Evolutionary conservation across 2,329 filamentous ascomycete species (phyloP), one percentile per base, ranked within the genome.

Genomic region (Uncinocarpus reesii): DNA sequence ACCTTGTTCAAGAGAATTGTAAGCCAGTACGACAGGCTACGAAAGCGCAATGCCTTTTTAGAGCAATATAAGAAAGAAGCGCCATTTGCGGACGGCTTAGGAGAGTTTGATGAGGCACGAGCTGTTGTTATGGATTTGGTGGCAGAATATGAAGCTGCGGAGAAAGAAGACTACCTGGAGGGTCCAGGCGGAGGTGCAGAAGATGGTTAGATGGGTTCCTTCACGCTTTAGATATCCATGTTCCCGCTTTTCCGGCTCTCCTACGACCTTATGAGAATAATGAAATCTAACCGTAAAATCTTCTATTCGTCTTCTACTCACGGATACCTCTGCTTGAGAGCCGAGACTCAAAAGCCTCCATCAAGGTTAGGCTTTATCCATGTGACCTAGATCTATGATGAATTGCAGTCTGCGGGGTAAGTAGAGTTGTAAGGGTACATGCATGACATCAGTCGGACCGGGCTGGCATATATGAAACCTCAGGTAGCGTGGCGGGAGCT

Each of bases 31-130:
- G 89, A 95, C 59, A 83, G 85, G 21, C 84, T 98, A 74, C 79
- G 92, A 50, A 96, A 96, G 70, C 84, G 90, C 44, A 96, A 96
- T 65, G 92, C 92, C 42, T 98, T 96, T 67, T 77, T 98, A 60
- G 92, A 98, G 59, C 81, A 81, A 40, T 98, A 98, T 71, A 96
- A 95, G 71, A 92, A 92, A 66, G 93, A 94, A 51, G 83, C 87
- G 0, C 87, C 89, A 1, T 98, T 98, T 66, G 76, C 86, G 0
- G 90, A 96, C 56, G 92, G 89, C 36, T 71, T 98, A 35, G 79
- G 85, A 57, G 90, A 98, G 67, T 98, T 98, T 59, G 93, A 98
- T 64, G 89, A 95, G 67, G 86, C 92, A 28, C 80, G 86, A 56
- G 84, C 92, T 61, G 90, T 96, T 4, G 90, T 96, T 16, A 80